Evolutionary conservation across 306 rosid species (phyloP), one percentile per base, ranked within the genome.

Genomic region (Albizia julibrissin): DNA sequence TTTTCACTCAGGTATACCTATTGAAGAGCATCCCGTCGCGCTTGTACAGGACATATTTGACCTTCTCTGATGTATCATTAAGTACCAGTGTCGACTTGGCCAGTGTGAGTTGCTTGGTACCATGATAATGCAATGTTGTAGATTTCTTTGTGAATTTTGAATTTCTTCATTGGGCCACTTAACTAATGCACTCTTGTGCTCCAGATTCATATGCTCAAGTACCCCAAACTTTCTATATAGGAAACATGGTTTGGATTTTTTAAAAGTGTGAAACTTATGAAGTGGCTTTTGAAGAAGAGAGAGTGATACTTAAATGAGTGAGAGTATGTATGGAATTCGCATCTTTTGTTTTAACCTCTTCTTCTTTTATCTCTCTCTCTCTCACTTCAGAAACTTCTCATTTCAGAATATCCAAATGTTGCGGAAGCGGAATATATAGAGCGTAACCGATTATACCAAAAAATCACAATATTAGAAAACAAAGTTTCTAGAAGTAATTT

Each of bases 11-110:
- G 97, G 93, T 84, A 58, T 89, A 29, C 86, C 40, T 93, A 77
- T 81, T 93, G 83, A 91, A 91, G 90, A 93, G 96, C 76, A 39
- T 85, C 78, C 94, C 92, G 0, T 62, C 90, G 82, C 94, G 94
- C 59, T 37, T 91, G 34, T 90, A 84, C 59, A 93, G 76, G 46
- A 91, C 83, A 72, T 33, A 85, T 74, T 69, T 93, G 88, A 34
- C 75, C 79, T 89, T 91, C 88, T 85, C 72, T 43, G 76, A 64
- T 47, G 68, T 89, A 43, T 79, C 94, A 42, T 84, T 93, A 64
- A 37, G 77, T 77, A 85, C 87, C 84, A 31, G 79, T 90, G 73
- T 90, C 42, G 97, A 93, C 82, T 89, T 94, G 94, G 59, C 89
- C 43, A 93, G 86, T 58, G 97, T 93, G 82, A 91, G 96, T 79